Conservation (phyloP, 768 basidiomycete genomes). For the Agaricus bisporus region DNA sequence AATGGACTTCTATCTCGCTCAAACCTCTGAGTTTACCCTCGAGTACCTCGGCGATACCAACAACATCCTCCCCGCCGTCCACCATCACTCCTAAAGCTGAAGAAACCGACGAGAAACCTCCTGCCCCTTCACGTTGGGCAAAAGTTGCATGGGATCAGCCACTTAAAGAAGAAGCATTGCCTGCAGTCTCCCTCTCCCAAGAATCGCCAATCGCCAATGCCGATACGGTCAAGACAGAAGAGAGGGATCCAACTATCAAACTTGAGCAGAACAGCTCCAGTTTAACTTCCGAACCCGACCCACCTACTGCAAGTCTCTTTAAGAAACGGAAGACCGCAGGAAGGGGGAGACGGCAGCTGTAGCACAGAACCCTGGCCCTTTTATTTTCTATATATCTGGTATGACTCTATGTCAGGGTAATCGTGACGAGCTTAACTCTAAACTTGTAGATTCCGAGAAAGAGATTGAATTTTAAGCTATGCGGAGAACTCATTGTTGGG, state of each 20-base stretch:
- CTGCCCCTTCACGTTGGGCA: conserved; percentile 23
- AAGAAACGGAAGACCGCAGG: conserved; percentile 27
- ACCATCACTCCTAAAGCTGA: not conserved
- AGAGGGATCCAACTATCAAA: conserved; percentile 10
- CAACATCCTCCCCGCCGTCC: not conserved
- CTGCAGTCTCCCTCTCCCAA: not conserved
- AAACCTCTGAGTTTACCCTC: conserved; percentile 13
- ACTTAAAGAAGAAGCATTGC: conserved; percentile 7
- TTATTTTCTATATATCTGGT: not conserved
- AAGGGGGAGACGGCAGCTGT: conserved; percentile 23
- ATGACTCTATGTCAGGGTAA: too few species aligned
- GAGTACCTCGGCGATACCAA: not conserved
- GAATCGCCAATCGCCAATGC: not conserved
- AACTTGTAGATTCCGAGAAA: too few species aligned
- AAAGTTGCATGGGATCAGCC: conserved; percentile 26
- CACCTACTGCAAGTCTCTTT: conserved; percentile 19
- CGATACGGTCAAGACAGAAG: conserved; percentile 13
- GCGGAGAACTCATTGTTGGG: too few species aligned
- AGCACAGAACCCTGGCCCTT: not conserved
- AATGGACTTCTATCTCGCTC: conserved; percentile 20
- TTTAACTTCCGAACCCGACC: conserved; percentile 9
- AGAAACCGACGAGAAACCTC: conserved; percentile 1
- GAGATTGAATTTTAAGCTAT: too few species aligned
- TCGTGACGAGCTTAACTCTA: too few species aligned
- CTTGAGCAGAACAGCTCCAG: conserved; percentile 8